Evolutionary conservation across 257 asterid species (phyloP), one percentile per base, ranked within the genome.

Genomic region (Solanum sejunctum): DNA sequence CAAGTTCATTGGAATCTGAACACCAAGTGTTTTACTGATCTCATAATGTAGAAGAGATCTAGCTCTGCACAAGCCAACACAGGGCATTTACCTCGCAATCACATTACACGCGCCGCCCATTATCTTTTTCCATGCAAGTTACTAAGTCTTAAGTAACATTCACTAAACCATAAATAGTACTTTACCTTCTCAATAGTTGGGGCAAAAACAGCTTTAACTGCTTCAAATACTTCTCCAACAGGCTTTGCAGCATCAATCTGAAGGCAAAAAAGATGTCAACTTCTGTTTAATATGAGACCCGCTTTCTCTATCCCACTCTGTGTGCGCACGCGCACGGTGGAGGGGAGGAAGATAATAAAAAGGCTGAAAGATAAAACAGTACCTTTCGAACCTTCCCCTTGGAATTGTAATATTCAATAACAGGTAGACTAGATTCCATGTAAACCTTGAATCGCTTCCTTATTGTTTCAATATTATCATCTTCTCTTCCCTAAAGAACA

Each of bases 361-460:
- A 52, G 84, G 70, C 55, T 47, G 15, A 20, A 83, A 66, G 10
- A 58, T 56, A 66, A 13, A 20, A 21, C 39, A 55, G 83, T 91
- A 95, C 99, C 98, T 93, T 95, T 36, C 91, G 91, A 83, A 94
- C 98, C 87, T 93, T 95, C 90, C 94, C 97, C 73, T 89, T 94
- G 51, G 94, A 91, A 54, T 80, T 84, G 93, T 95, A 89, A 75
- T 91, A 83, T 77, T 91, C 91, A 83, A 91, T 86, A 77, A 91
- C 92, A 6, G 93, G 93, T 73, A 91, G 90, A 82, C 92, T 89
- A 63, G 91, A 91, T 78, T 91, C 91, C 87, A 87, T 39, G 89
- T 52, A 91, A 86, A 91, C 93, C 17, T 86, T 85, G 81, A 91
- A 89, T 51, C 93, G 88, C 90, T 91, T 91, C 87, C 85, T 88